Conservation (phyloP, 1,139 yeast species). For the Insectozyma bohioensis region DNA sequence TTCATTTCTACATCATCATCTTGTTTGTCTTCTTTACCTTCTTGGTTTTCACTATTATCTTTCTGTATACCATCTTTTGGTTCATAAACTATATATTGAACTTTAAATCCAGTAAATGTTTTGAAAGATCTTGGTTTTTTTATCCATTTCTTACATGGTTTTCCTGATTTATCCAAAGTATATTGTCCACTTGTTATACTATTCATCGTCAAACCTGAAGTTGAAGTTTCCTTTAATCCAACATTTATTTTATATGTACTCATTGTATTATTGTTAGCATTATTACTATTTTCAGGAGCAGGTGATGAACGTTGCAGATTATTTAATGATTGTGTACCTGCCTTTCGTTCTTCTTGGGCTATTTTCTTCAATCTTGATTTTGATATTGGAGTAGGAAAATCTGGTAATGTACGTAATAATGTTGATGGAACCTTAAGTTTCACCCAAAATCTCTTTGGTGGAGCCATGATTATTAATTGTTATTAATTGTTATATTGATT, state of each 20-base stretch:
- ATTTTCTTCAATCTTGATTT: slow-evolving; percentile 32
- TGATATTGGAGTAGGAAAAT: slow-evolving; percentile 30
- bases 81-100: slow-evolving; percentile 39
- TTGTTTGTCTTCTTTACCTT: slow-evolving; percentile 8
- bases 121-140: slow-evolving; percentile 47
- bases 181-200: slow-evolving; percentile 27
- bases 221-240: slow-evolving; percentile 42
- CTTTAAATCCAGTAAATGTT: slow-evolving; percentile 61
- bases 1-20: slow-evolving; percentile 6
- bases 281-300: slow-evolving; percentile 11
- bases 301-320: slow-evolving; percentile 17
- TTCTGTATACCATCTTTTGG: slow-evolving; percentile 19
- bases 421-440: slow-evolving; percentile 32
- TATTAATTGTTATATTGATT: not conserved
- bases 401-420: slow-evolving; percentile 35
- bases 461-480: slow-evolving; percentile 22
- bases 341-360: slow-evolving; percentile 29
- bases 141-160: slow-evolving; percentile 51
- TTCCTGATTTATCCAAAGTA: slow-evolving; percentile 49
- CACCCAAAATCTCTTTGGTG: slow-evolving; percentile 35
- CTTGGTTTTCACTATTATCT: slow-evolving; percentile 5
- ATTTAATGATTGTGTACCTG: slow-evolving; percentile 15
- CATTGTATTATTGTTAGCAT: slow-evolving; percentile 7
- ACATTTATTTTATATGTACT: slow-evolving; percentile 36
- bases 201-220: slow-evolving; percentile 45